Evolutionary conservation across 2,329 filamentous ascomycete genomes (phyloP), one percentile per base, ranked within the genome.

Genomic region (Dactylonectria macrodidyma): DNA sequence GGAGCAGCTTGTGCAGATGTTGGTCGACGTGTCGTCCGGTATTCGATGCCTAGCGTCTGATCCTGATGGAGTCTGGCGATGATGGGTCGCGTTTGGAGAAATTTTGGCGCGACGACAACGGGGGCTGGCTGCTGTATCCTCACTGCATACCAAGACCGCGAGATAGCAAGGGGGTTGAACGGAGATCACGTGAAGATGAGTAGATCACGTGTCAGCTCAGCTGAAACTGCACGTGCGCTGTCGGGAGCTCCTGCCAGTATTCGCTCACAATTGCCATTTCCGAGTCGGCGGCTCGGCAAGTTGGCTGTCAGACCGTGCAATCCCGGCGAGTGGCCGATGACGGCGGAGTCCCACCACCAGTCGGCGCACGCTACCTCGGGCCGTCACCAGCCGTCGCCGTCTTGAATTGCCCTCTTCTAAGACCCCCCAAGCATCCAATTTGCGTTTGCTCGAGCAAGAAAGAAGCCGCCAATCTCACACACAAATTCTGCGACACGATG

Each of bases 51-150:
- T 73, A 71, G 72, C 61, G 69, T 72, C 61, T 72, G 75, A 75
- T 77, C 70, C 71, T 67, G 75, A 76, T 76, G 70, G 71, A 75
- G 71, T 71, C 65, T 72, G 60, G 65, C 62, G 58, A 65, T 73
- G 67, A 76, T 76, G 71, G 69, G 72, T 74, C 74, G 77, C 78
- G 78, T 80, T 76, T 78, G 75, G 77, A 77, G 78, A 80, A 81
- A 80, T 80, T 81, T 81, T 80, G 79, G 80, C 78, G 80, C 79
- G 80, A 78, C 74, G 54, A 67, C 52, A 60, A 69, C 57, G 65
- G 60, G 51, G 62, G 59, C 64, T 69, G 72, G 67, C 66, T 61
- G 68, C 64, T 60, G 48, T 44, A 59, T 48, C 62, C 16, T 55
- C 46, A 50, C 51, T 59, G 54, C 55, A 60, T 66, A 55, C 46